phyloP scores from a whole-genome alignment of 2,329 filamentous ascomycete genomes.

The Xylariales sp. region DNA sequence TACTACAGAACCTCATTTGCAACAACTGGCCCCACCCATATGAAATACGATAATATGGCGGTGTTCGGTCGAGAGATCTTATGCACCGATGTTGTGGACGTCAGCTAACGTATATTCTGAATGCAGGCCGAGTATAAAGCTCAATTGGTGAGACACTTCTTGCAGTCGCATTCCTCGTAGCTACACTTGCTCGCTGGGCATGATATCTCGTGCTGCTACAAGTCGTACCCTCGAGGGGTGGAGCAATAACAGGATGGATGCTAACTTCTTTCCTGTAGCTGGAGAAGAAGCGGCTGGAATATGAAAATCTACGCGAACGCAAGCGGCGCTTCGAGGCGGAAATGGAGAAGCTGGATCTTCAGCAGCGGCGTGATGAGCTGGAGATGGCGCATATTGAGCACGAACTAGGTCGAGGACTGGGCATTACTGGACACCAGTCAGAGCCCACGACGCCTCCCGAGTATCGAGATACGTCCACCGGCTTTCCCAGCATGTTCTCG shows the following conservation, averaged over 20 bases:
- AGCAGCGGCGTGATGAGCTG: conserved; percentile 76
- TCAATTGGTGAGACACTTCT: conserved; percentile 75
- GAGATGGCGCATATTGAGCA: conserved; percentile 83
- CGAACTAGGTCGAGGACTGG: conserved; percentile 58
- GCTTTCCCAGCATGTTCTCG: conserved; percentile 76
- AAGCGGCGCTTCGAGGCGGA: conserved; percentile 86
- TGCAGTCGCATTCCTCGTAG: too few relatives aligned
- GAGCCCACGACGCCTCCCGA: conserved; percentile 96
- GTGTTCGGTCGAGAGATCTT: too few relatives aligned
- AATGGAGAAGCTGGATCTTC: conserved; percentile 83
- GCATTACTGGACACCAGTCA: conserved; percentile 71
- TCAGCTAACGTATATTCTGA: conserved; percentile 18
- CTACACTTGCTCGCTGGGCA: too few relatives aligned
- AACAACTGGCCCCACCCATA: conserved; percentile 7
- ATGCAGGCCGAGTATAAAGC: conserved; percentile 38
- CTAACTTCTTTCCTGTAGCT: too few relatives aligned
- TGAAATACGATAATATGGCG: too few relatives aligned
- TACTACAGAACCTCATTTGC: conserved; percentile 8
- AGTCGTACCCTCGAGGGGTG: too few relatives aligned
- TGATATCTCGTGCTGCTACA: too few relatives aligned
- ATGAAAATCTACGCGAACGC: conserved; percentile 86
- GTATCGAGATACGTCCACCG: conserved; percentile 67
- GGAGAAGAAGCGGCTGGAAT: conserved; percentile 90
- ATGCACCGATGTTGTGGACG: too few relatives aligned
- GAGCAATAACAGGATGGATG: too few relatives aligned